Base-by-base conservation (phyloP, 352 stramenopile species). In the Phytophthora colocasiae region DNA sequence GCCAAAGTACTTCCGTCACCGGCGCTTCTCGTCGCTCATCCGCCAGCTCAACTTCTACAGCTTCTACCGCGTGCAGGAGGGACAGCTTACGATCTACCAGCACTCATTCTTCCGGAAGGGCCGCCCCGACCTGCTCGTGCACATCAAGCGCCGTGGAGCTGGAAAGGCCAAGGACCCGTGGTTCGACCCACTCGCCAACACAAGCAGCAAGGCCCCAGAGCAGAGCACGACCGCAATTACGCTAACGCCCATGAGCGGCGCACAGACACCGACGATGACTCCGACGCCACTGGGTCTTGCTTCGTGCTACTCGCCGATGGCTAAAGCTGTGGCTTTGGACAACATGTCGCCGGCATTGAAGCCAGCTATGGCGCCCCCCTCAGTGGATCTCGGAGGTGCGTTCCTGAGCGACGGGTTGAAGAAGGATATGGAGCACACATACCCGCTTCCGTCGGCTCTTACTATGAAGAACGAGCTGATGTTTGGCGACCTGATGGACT, bases 1-100 rank as follows among this genome's bases (percentile, higher is more conserved):
- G 22, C 90, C 90, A 39, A 96, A 96, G 76, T 97, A 97, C 73
- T 97, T 97, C 60, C 89, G 90, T 50, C 90, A 97, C 69, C 84
- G 86, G 3, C 82, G 90, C 22, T 96, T 97, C 58, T 95, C 91
- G 36, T 94, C 83, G 56, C 69, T 97, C 17, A 95, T 97, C 57
- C 90, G 90, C 9, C 90, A 97, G 81, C 73, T 97, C 50, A 97
- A 97, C 70, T 97, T 96, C 58, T 97, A 97, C 87, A 95, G 85
- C 73, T 97, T 97, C 49, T 96, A 96, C 71, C 91, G 91, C 44
- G 89, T 97, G 48, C 89, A 91, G 56, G 87, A 95, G 61, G 87
- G 87, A 10, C 85, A 92, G 67, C 67, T 92, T 38, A 92, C 86
- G 6, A 95, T 95, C 53, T 95, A 95, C 72, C 87, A 95, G 69